Evolutionary conservation across 2,329 filamentous ascomycete genomes (phyloP).

Genomic region (Penicillium frequentans): DNA sequence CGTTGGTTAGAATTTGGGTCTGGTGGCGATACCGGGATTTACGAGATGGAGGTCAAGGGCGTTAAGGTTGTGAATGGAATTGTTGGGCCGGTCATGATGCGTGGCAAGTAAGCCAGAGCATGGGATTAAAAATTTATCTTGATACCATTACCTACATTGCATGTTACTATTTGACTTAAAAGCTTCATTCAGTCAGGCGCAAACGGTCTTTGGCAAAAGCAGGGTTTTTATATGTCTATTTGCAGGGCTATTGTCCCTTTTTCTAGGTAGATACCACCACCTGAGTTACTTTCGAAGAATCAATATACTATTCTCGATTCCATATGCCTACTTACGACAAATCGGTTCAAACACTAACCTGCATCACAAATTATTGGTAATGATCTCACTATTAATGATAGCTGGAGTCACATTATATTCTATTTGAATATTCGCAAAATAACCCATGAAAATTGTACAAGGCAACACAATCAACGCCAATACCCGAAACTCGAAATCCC

Average conservation of each 20-base stretch:
- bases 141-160: not conserved
- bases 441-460: not conserved
- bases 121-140: not conserved
- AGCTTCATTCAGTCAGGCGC: not conserved
- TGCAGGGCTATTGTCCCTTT: not conserved
- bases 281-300: not conserved
- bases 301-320: not conserved
- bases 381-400: too few species aligned
- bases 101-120: constrained; percentile 14
- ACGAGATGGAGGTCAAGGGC: constrained; percentile 55
- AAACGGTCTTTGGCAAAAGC: not conserved
- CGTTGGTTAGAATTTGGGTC: constrained; percentile 68
- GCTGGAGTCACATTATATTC: not conserved
- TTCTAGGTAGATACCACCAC: not conserved
- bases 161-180: not conserved
- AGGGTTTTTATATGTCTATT: not conserved
- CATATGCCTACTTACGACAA: too few species aligned
- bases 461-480: not conserved
- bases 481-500: not conserved
- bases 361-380: too few species aligned
- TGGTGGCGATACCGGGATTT: constrained; percentile 52
- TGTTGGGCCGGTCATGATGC: constrained; percentile 52
- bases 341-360: too few species aligned
- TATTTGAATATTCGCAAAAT: not conserved
- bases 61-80: constrained; percentile 57